A percentile compares a stretch with the other conserved stretches of the same genome.
These are phyloP conservation scores for Fusarium sp. DNA, from an alignment of 2,329 filamentous ascomycete species.

Conservation along the genomic window DNA sequence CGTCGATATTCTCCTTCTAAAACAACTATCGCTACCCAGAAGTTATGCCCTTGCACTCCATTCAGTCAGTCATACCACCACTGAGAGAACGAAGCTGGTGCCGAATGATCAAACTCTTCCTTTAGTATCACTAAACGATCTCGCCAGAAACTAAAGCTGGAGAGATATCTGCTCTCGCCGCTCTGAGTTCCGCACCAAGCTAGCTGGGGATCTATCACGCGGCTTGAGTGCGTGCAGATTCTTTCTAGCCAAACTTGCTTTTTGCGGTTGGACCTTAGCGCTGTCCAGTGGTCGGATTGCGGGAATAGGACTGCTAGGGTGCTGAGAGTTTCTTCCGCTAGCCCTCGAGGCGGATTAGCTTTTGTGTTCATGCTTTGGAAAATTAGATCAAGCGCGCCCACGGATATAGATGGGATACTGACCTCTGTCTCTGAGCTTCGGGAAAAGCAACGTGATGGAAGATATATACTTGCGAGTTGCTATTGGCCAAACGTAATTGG, in stretches of 20 bases:
- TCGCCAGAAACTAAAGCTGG: not conserved
- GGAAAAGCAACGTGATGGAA: fast-evolving
- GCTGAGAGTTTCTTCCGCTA: fast-evolving
- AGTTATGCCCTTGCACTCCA: not conserved
- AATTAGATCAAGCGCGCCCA: fast-evolving
- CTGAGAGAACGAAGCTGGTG: not conserved
- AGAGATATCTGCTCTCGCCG: not conserved
- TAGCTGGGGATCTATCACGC: fast-evolving
- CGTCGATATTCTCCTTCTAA: too few species aligned
- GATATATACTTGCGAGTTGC: fast-evolving
- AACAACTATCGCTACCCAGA: not conserved
- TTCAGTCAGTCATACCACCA: not conserved
- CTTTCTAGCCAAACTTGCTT: not conserved
- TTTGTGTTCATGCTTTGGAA: not conserved
- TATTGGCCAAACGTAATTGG: fast-evolving
- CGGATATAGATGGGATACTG: fast-evolving
- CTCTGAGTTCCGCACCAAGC: not conserved
- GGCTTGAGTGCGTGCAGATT: not conserved
- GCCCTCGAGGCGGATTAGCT: fast-evolving
- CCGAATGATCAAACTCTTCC: not conserved
- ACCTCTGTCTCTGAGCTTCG: fast-evolving
- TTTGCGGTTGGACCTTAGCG: fast-evolving
- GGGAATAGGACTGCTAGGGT: fast-evolving
- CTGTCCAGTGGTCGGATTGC: not conserved
- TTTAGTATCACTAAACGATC: fast-evolving